Base-by-base conservation (phyloP, 306 rosid genomes). In the Datisca glomerata region DNA sequence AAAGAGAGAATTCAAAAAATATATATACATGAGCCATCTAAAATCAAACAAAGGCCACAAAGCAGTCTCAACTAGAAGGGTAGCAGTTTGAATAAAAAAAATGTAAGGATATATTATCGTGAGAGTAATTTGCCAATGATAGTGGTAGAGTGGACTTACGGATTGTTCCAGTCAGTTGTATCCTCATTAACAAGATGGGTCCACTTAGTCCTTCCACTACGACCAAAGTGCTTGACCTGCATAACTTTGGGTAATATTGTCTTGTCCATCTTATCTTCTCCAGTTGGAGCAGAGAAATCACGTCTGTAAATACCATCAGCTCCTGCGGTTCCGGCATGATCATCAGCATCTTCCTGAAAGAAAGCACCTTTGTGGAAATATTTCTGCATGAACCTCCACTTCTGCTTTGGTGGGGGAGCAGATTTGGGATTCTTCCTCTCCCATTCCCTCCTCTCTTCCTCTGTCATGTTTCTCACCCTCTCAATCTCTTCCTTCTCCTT, bases 171-270 rank as follows among this genome's bases (percentile, higher is more conserved):
- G 60, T 89, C 95, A 14, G 97, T 89, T 22, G 95, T 89, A 60
- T 89, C 97, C 69, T 89, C 95, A 11, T 77, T 83, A 60, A 89
- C 95, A 65, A 83, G 94, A 75, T 89, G 97, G 2, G 95, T 77
- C 97, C 97, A 89, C 58, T 89, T 89, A 16, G 93, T 77, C 75
- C 95, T 74, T 57, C 97, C 97, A 70, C 97, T 89, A 4, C 93
- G 89, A 53, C 95, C 97, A 63, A 89, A 89, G 74, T 89, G 97
- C 73, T 83, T 89, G 63, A 89, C 95, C 69, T 89, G 97, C 97
- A 83, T 83, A 52, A 89, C 93, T 74, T 80, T 89, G 7, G 97
- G 97, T 56, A 89, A 61, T 46, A 80, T 80, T 39, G 95, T 79
- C 74, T 89, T 89, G 68, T 89, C 86, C 97, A 89, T 77, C 69